Conservation (phyloP, 116 monocot genomes). For the Iris pallida region DNA sequence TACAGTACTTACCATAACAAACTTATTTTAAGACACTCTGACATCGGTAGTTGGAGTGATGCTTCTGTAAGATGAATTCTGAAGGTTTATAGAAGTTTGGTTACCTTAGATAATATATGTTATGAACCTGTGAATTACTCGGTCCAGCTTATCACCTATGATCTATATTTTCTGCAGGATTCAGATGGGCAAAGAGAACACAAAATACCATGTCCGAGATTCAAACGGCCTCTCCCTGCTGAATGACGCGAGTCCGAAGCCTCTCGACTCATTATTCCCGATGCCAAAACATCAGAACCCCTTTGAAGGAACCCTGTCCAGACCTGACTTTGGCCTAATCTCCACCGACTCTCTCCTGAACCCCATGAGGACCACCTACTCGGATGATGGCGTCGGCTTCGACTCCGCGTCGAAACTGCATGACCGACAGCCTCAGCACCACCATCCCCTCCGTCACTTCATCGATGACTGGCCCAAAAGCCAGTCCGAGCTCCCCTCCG, state of each 20-base stretch:
- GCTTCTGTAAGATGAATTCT: no score
- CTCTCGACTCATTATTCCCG: conserved; percentile 18
- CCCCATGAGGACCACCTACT: conserved; percentile 24
- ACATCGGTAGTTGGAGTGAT: no score
- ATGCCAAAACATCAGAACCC: conserved; percentile 44
- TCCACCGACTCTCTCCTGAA: conserved; percentile 31
- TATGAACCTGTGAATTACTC: no score
- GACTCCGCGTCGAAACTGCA: conserved; percentile 19
- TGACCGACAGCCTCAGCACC: conserved; percentile 29
- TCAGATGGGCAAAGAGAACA: conserved; percentile 39
- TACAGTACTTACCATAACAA: no score
- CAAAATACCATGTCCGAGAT: conserved; percentile 14
- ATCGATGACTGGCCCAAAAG: conserved; percentile 58
- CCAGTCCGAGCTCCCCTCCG: conserved; percentile 21
- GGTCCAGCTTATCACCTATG: not conserved
- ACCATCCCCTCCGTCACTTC: conserved; percentile 54
- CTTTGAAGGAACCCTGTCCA: conserved; percentile 32
- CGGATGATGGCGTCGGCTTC: conserved; percentile 19
- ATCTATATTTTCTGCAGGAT: conserved; percentile 30
- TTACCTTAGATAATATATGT: no score
- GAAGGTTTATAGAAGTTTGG: no score
- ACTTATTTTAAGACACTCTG: no score
- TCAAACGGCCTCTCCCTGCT: conserved; percentile 38
- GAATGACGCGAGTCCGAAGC: conserved; percentile 16
- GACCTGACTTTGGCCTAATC: conserved; percentile 30